Evolutionary conservation across 441 rosid species (phyloP).

Genomic region (Gossypium trilobum): DNA sequence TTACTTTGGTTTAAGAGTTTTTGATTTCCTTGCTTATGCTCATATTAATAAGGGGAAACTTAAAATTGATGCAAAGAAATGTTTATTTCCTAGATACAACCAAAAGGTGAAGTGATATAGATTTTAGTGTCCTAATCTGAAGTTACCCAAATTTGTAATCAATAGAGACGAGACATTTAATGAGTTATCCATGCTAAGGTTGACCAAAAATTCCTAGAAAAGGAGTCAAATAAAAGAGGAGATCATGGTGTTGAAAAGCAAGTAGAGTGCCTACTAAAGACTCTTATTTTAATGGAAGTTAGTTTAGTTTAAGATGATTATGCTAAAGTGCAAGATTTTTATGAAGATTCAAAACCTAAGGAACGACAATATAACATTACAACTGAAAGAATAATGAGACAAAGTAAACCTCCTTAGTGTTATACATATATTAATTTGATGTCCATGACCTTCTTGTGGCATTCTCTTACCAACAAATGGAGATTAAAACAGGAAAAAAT

Average conservation of each 20-base stretch:
- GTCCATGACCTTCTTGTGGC: background rate
- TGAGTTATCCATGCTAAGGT: background rate
- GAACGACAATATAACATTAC: background rate
- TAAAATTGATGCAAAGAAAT: too few relatives aligned
- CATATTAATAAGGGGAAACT: too few relatives aligned
- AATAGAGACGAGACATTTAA: too few relatives aligned
- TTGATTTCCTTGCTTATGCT: too few relatives aligned
- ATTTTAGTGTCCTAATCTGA: too few relatives aligned
- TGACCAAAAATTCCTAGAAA: background rate
- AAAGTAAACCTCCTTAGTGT: background rate
- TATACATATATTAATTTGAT: background rate
- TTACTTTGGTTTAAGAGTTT: too few relatives aligned
- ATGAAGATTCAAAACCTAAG: background rate
- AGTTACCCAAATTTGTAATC: too few relatives aligned
- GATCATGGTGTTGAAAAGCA: background rate
- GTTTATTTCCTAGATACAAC: too few relatives aligned
- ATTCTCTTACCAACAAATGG: too few relatives aligned
- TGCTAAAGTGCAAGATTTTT: background rate
- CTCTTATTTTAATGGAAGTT: background rate
- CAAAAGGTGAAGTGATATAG: too few relatives aligned
- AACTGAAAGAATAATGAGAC: background rate
- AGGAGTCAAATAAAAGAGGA: background rate
- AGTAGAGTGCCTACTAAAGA: background rate
- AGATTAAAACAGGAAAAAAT: too few relatives aligned
- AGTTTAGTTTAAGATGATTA: background rate